Conservation (phyloP, 2,329 filamentous ascomycete genomes). For the Zarea fungicola region DNA sequence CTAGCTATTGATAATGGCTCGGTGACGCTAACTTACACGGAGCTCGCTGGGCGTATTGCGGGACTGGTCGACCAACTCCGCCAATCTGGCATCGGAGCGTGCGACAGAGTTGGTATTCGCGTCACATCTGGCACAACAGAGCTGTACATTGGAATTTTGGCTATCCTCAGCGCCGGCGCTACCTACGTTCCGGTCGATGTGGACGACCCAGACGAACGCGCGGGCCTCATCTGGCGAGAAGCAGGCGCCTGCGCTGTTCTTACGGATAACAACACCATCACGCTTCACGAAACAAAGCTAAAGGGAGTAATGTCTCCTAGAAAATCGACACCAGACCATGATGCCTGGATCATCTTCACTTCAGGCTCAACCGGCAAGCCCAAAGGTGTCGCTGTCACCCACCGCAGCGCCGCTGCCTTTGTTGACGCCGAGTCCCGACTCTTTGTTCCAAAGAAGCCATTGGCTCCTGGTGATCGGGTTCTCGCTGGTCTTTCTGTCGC, state of each 20-base stretch:
- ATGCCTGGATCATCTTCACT: slow-evolving; percentile 23
- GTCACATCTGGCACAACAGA: slow-evolving; percentile 18
- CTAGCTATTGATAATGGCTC: slow-evolving; percentile 18
- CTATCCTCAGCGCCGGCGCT: slow-evolving; percentile 16
- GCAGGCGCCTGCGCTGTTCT: slow-evolving; percentile 16
- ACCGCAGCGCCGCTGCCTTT: slow-evolving; percentile 21
- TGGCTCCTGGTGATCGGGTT: slow-evolving; percentile 19
- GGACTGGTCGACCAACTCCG: slow-evolving; percentile 9
- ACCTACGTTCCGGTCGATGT: slow-evolving; percentile 21
- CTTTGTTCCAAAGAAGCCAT: slow-evolving; percentile 17
- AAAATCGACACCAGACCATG: slow-evolving; percentile 15
- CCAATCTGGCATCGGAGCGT: slow-evolving; percentile 14
- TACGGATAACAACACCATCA: slow-evolving; percentile 16
- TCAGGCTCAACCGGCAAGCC: slow-evolving; percentile 16
- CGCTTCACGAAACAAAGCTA: slow-evolving; percentile 1
- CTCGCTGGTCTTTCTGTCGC: slow-evolving; percentile 20
- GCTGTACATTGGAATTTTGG: slow-evolving; percentile 18
- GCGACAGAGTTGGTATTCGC: slow-evolving; percentile 18
- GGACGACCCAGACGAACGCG: slow-evolving; percentile 20
- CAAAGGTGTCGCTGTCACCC: slow-evolving; percentile 21
- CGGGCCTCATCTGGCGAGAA: slow-evolving; percentile 18
- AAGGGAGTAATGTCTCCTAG: background rate
- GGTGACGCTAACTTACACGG: slow-evolving; percentile 12
- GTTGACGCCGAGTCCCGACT: slow-evolving; percentile 20
- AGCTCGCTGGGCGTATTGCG: slow-evolving; percentile 11